A percentile compares a stretch with the other conserved stretches of the same genome.
phyloP scores from a whole-genome alignment of 1,284 basidiomycete species.

The Serendipita sp. region DNA sequence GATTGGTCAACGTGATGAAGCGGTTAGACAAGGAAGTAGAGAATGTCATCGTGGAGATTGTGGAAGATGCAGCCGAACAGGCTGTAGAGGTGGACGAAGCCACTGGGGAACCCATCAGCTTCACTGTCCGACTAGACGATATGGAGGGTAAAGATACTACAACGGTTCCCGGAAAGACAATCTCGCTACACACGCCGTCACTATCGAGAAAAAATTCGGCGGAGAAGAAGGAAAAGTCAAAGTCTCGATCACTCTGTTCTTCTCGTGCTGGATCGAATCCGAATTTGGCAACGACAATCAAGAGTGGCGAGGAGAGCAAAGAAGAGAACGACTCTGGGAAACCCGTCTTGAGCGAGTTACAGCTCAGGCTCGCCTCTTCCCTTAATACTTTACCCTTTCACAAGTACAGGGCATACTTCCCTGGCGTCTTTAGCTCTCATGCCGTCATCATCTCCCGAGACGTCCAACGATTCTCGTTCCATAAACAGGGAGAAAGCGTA shows the following conservation, averaged over 20 bases:
- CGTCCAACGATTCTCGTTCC: slow-evolving; percentile 38
- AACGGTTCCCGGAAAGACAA: no score
- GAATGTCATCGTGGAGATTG: slow-evolving; percentile 34
- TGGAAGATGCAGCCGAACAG: slow-evolving; percentile 20
- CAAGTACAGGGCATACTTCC: slow-evolving; percentile 53
- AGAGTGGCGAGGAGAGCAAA: background rate
- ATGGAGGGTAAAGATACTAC: no score
- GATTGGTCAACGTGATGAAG: slow-evolving; percentile 37
- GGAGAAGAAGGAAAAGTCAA: slow-evolving; percentile 7
- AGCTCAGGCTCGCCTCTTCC: slow-evolving; percentile 34
- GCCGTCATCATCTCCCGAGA: slow-evolving; percentile 56
- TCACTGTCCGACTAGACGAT: no score
- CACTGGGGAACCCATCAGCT: no score
- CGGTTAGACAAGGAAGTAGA: slow-evolving; percentile 46
- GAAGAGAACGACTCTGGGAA: slow-evolving; percentile 20
- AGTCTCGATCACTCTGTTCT: background rate
- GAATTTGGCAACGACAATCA: background rate
- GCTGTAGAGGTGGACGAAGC: background rate
- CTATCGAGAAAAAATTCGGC: background rate
- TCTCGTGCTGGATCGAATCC: slow-evolving; percentile 9
- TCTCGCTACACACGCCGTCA: background rate
- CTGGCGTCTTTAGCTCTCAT: slow-evolving; percentile 46
- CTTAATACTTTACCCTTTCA: slow-evolving; percentile 55
- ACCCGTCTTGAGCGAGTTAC: slow-evolving; percentile 39
- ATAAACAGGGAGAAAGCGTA: slow-evolving; percentile 45